These are phyloP conservation scores for Suhomyces vadensis DNA, from an alignment of 805 yeast genomes.

Conservation along the genomic window DNA sequence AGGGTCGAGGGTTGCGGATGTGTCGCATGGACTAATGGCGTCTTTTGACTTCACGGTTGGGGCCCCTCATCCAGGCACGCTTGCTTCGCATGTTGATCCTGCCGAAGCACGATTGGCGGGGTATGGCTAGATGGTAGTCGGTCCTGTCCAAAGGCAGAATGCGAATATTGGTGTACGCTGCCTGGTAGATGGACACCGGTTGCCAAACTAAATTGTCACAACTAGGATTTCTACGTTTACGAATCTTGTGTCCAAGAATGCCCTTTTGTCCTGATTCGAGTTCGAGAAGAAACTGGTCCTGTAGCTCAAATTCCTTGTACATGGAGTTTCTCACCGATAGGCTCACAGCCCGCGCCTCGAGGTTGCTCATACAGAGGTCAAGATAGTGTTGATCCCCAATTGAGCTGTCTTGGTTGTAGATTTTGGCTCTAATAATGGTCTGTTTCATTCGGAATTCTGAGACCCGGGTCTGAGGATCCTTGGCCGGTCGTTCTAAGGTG, in stretches of 20 bases:
- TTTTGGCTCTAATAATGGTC: not conserved
- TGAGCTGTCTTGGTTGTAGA: not conserved
- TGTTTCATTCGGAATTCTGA: too few species aligned
- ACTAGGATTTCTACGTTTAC: slow-evolving; percentile 10
- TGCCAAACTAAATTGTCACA: slow-evolving; percentile 22
- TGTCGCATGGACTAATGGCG: not conserved
- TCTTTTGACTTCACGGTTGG: slow-evolving; percentile 5
- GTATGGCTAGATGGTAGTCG: slow-evolving; percentile 29
- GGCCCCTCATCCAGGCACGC: slow-evolving; percentile 39
- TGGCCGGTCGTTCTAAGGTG: too few species aligned
- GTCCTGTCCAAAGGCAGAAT: slow-evolving; percentile 29
- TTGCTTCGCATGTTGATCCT: slow-evolving; percentile 40
- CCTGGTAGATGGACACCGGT: slow-evolving; percentile 31
- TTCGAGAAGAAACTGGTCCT: slow-evolving; percentile 13
- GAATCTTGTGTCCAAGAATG: not conserved
- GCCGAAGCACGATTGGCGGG: slow-evolving; percentile 38
- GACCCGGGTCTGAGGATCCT: too few species aligned
- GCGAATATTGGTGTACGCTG: slow-evolving; percentile 34
- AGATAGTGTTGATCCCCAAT: not conserved
- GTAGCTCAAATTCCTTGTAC: slow-evolving; percentile 16
- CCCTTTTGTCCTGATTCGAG: not conserved
- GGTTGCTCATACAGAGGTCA: not conserved
- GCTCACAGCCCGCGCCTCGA: slow-evolving; percentile 6
- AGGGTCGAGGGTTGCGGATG: not conserved
- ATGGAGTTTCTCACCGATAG: slow-evolving; percentile 15